Percentiles rank a stretch among this genome's conserved stretches.
Conservation (phyloP, 805 yeast species). For the Suhomyces faveliae region DNA sequence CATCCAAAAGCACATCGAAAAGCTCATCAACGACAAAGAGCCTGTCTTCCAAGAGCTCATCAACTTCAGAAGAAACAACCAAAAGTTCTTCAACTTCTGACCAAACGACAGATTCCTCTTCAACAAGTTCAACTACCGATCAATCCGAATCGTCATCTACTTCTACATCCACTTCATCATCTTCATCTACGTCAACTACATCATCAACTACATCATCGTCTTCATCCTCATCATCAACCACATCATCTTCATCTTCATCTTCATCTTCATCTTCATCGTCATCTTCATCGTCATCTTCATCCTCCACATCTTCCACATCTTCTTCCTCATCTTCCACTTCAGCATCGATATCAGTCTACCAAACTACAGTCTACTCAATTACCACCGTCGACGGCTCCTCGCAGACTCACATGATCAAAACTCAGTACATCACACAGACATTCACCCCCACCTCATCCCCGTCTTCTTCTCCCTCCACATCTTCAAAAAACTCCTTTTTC, state of each 20-base stretch:
- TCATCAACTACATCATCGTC: conserved; percentile 13
- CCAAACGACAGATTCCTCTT: too few species aligned
- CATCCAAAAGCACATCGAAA: conserved; percentile 5
- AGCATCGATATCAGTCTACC: conserved; percentile 15
- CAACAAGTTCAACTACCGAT: too few species aligned
- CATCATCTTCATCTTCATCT: conserved; percentile 5
- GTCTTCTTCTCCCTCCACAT: conserved; percentile 1
- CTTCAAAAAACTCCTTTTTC: conserved; percentile 49
- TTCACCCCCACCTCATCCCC: conserved; percentile 6
- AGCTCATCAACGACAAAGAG: too few species aligned
- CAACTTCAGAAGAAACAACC: conserved; percentile 8
- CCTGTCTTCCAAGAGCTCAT: neutral
- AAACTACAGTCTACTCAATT: conserved; percentile 22
- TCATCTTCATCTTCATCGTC: conserved; percentile 16
- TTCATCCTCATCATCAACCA: conserved; percentile 11
- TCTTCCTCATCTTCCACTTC: conserved; percentile 17
- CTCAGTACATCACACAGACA: conserved; percentile 23
- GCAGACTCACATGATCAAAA: conserved; percentile 19
- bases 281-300: conserved; percentile 12
- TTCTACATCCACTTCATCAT: conserved; percentile 19
- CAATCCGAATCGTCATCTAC: conserved; percentile 15
- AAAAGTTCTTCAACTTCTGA: too few species aligned
- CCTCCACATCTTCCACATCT: conserved; percentile 11
- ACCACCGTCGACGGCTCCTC: conserved; percentile 21
- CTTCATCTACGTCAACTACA: too few species aligned